Evolutionary conservation across 306 rosid species (phyloP), one percentile per base, ranked within the genome.

Genomic region (Prunus persica): DNA sequence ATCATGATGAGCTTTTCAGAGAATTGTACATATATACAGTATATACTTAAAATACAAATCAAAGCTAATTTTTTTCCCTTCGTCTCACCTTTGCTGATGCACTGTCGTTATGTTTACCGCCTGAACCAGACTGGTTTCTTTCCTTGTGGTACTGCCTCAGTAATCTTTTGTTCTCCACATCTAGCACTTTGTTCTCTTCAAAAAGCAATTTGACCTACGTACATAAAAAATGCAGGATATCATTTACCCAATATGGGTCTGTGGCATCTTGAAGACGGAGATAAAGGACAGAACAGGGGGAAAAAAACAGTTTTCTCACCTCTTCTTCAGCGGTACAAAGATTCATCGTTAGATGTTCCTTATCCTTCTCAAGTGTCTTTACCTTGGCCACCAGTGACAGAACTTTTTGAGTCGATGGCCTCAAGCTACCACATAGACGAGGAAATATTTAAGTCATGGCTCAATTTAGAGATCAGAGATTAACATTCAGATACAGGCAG

Each of bases 311-410:
- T 24, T 66, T 78, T 71, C 81, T 79, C 78, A 96, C 99, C 97
- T 96, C 98, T 70, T 88, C 98, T 85, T 96, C 98, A 46, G 99
- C 99, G 75, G 80, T 91, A 80, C 64, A 67, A 78, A 96, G 99
- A 87, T 96, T 96, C 66, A 78, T 82, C 83, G 81, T 87, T 56
- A 92, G 82, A 72, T 89, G 89, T 71, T 96, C 96, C 84, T 91
- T 92, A 73, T 88, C 98, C 50, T 87, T 90, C 85, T 89, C 88
- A 58, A 89, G 93, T 18, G 85, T 74, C 83, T 87, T 92, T 75
- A 84, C 76, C 72, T 87, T 84, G 32, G 93, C 89, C 84, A 84
- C 88, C 67, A 92, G 85, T 27, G 93, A 91, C 71, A 95, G 46
- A 72, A 84, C 87, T 72, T 82, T 89, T 65, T 64, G 86, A 57